Conservation (phyloP, 73 alveolate species). For the Paramecium tetraurelia region DNA sequence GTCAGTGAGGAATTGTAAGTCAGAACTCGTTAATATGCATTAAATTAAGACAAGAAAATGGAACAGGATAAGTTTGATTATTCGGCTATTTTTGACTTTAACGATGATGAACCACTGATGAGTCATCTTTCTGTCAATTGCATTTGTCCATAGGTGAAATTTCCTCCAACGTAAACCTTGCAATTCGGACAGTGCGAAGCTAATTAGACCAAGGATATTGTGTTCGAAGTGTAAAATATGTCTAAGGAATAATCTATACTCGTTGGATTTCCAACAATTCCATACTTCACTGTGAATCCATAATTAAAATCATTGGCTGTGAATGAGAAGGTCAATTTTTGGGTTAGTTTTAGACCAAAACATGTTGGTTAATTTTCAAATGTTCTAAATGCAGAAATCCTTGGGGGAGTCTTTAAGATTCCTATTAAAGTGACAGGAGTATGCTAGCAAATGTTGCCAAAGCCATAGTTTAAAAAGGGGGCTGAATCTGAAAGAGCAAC, state of each 20-base stretch:
- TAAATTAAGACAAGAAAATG: constrained; percentile 67
- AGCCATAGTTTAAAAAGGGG: constrained; percentile 72
- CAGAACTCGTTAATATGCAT: constrained; percentile 61
- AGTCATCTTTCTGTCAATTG: constrained; percentile 96
- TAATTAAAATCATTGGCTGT: constrained; percentile 82
- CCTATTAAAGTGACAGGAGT: constrained; percentile 90
- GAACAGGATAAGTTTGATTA: constrained; percentile 75
- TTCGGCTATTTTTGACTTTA: constrained; percentile 74
- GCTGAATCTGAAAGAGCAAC: constrained; percentile 79
- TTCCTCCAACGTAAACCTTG: constrained; percentile 73
- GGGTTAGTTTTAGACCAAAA: constrained; percentile 94
- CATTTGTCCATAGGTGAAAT: constrained; percentile 88
- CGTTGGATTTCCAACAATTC: constrained; percentile 82
- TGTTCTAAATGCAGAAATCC: constrained; percentile 76
- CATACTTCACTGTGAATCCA: constrained; percentile 93
- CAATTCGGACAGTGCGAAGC: constrained; percentile 93
- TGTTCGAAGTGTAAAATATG: constrained; percentile 87
- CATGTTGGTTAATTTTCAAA: constrained; percentile 88
- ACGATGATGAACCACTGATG: constrained; percentile 85
- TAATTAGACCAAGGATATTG: constrained; percentile 86
- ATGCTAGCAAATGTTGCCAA: constrained; percentile 71
- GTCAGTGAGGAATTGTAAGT: constrained; percentile 61
- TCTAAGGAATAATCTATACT: constrained; percentile 92
- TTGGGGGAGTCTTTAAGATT: constrained; percentile 86
- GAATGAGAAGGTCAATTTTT: constrained; percentile 84